Evolutionary conservation across 108 stramenopile genomes (phyloP), one percentile per base, ranked within the genome.

Genomic region (Conticribra weissflogii): DNA sequence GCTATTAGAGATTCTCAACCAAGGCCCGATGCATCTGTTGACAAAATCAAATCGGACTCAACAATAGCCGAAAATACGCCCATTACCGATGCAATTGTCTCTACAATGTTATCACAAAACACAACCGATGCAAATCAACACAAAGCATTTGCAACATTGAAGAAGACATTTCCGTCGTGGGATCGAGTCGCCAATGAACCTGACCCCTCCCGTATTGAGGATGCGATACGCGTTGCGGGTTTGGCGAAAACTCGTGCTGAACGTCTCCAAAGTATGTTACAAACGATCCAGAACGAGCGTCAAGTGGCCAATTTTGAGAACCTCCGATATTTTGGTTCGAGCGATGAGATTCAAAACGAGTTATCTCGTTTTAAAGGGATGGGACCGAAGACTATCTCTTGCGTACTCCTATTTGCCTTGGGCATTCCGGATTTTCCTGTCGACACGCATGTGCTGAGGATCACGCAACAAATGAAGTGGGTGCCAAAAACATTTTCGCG

Each of bases 41-140:
- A 48, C 41, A 59, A 58, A 34, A 36, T 22, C 23, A 52, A 59
- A n/a, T n/a, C n/a, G n/a, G n/a, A n/a, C n/a, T n/a, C n/a, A n/a
- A n/a, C n/a, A 56, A 54, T 75, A 54, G 9, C 63, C 3, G 34
- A 28, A 17, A 46, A 72, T 22, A 51, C 70, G 18, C 81, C 68
- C 16, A 66, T 89, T 21, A 64, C 78, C 15, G 91, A 92, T 76
- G 76, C 84, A 0, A 69, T 92, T 31, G 72, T 92, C 3, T 72
- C 77, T 17, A 92, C 91, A n/a, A 92, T 92, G 79, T 72, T 92
- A 1, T 88, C 87, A 19, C 91, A 92, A 66, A 92, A 92, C 51
- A 92, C 91, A 21, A 92, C 91, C 9, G 79, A 76, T 63, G 86
- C 87, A 61, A 88, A 88, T 61, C 72, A 58, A 22, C 63, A 70